phyloP scores from a whole-genome alignment of 2,329 filamentous ascomycete genomes.

The Cephalotrichum gorgonifer region DNA sequence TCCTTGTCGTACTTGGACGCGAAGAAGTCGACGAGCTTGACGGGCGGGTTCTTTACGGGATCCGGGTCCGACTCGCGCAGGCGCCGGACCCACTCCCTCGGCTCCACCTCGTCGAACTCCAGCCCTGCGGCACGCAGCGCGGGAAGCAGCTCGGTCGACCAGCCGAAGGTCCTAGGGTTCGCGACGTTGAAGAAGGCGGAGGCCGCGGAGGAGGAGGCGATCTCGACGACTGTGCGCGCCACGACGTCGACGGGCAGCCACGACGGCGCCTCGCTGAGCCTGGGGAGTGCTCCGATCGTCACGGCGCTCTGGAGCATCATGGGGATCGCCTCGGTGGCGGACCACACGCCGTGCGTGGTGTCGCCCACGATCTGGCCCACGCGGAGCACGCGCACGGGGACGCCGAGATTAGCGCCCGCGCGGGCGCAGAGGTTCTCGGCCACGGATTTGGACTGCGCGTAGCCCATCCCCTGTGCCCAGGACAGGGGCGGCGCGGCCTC shows the following conservation, averaged over 20 bases:
- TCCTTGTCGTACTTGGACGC: constrained; percentile 15
- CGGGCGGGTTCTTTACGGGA: constrained; percentile 34
- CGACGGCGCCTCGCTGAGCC: constrained; percentile 29
- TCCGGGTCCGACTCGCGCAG: constrained; percentile 32
- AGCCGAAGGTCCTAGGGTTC: constrained; percentile 36
- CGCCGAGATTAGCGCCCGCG: constrained; percentile 20
- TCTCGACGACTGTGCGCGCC: constrained; percentile 27
- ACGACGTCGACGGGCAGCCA: constrained; percentile 37
- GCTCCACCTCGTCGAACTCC: constrained; percentile 31
- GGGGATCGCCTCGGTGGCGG: constrained; percentile 38
- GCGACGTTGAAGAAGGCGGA: constrained; percentile 34
- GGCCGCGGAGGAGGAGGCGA: constrained; percentile 17
- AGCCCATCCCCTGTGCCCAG: constrained; percentile 30
- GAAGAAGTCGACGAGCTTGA: constrained; percentile 45
- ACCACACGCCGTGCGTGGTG: constrained; percentile 36
- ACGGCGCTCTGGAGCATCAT: constrained; percentile 35
- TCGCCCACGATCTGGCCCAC: constrained; percentile 42
- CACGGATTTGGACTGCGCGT: constrained; percentile 30
- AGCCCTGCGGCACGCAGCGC: constrained; percentile 31
- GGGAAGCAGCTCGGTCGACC: constrained; percentile 38
- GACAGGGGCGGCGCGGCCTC: constrained; percentile 24
- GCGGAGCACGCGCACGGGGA: constrained; percentile 23
- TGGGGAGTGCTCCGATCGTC: constrained; percentile 32
- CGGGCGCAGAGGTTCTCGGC: constrained; percentile 24
- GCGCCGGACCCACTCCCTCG: constrained; percentile 30